Evolutionary conservation across 2,329 filamentous ascomycete genomes (phyloP).

Genomic region (Monosporascus sp.): DNA sequence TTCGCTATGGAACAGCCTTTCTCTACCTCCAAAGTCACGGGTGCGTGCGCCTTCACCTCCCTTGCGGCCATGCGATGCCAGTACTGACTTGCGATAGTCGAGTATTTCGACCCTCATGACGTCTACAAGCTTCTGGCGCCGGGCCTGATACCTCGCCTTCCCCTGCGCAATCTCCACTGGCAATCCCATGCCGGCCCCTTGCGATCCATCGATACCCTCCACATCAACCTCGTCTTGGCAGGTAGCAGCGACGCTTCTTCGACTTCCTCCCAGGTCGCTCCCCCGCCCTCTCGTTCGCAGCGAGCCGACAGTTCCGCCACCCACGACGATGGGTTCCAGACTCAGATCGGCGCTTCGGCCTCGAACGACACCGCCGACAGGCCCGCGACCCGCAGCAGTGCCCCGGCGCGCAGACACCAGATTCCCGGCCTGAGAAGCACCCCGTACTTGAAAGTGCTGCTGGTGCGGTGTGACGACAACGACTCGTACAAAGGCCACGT

Average conservation of each 20-base stretch:
- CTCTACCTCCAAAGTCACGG: constrained; percentile 73
- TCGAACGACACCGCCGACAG: constrained; percentile 35
- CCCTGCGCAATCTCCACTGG: constrained; percentile 91
- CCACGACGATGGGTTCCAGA: constrained; percentile 57
- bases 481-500: constrained; percentile 83
- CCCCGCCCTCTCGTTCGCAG: constrained; percentile 28
- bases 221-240: constrained; percentile 77
- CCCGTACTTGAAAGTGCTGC: constrained; percentile 84
- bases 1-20: constrained; percentile 60
- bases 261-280: constrained; percentile 29
- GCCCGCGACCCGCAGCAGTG: constrained; percentile 29
- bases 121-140: constrained; percentile 79
- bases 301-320: constrained; percentile 23
- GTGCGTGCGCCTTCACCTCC: constrained; percentile 35
- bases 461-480: constrained; percentile 92
- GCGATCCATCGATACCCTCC: constrained; percentile 87
- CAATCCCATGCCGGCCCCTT: constrained; percentile 88
- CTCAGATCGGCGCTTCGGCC: constrained; percentile 36
- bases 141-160: constrained; percentile 71
- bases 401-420: constrained; percentile 70
- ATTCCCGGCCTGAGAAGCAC: constrained; percentile 91
- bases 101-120: constrained; percentile 91
- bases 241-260: constrained; percentile 39
- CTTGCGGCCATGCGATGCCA: not conserved
- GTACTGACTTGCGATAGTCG: constrained; percentile 52